phyloP scores from a whole-genome alignment of 1,284 basidiomycete genomes.

The Pholiota adiposa region DNA sequence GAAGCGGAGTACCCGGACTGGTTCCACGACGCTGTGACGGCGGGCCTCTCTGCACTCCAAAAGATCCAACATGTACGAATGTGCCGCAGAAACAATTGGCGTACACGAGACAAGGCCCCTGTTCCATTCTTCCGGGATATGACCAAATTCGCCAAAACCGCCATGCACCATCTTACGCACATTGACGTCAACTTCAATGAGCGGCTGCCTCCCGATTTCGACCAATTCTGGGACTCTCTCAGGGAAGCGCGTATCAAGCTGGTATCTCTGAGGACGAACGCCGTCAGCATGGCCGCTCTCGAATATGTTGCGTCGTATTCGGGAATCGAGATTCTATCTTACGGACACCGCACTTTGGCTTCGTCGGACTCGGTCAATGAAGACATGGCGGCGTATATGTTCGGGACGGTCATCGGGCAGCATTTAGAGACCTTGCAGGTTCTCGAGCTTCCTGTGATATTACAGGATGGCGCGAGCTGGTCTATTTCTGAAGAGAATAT shows the following conservation, averaged over 20 bases:
- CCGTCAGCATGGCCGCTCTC: constrained; percentile 2
- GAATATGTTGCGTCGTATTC: constrained; percentile 8
- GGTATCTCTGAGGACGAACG: background rate
- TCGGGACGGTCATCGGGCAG: background rate
- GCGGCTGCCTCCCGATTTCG: background rate
- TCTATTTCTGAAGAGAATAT: background rate
- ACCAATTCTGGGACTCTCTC: background rate
- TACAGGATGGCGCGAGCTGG: background rate
- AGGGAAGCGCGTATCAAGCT: background rate
- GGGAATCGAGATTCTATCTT: constrained; percentile 2
- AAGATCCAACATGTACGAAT: background rate
- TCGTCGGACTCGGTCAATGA: background rate
- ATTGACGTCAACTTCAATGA: constrained; percentile 3
- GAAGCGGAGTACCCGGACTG: constrained; percentile 2
- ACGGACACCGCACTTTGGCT: background rate
- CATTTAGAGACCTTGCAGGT: background rate
- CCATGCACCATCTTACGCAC: background rate
- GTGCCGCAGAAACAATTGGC: constrained; percentile 3
- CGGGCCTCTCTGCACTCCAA: background rate
- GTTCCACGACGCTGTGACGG: constrained; percentile 1
- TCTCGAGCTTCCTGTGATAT: constrained; percentile 1
- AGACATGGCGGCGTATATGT: constrained; percentile 3
- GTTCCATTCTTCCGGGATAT: constrained; percentile 4
- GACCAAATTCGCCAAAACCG: background rate
- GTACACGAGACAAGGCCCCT: background rate